phyloP scores from a whole-genome alignment of 2,329 filamentous ascomycete species.

The Aureobasidium sp. region DNA sequence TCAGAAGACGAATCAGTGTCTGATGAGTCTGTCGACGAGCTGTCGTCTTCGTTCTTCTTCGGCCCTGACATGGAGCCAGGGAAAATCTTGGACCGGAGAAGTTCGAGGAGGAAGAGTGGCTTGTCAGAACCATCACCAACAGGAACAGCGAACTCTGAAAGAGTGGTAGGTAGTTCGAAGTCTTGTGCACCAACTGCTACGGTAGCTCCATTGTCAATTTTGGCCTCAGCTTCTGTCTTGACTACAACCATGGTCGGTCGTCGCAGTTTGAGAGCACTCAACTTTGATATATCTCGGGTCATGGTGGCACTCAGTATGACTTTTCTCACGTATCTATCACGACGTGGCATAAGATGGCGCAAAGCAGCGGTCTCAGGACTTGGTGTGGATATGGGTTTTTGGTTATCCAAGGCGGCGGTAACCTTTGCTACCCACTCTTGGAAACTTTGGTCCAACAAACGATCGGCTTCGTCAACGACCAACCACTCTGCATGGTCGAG shows the following conservation, averaged over 20 bases:
- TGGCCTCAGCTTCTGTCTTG: slow-evolving; percentile 35
- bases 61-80: neutral
- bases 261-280: slow-evolving; percentile 63
- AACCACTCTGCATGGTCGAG: slow-evolving; percentile 77
- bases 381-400: slow-evolving; percentile 36
- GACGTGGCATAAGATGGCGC: slow-evolving; percentile 15
- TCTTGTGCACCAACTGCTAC: slow-evolving; percentile 23
- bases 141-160: slow-evolving; percentile 40
- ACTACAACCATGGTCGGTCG: slow-evolving; percentile 70
- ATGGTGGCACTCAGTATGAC: slow-evolving; percentile 87
- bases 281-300: slow-evolving; percentile 73
- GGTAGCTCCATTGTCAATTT: slow-evolving; percentile 18
- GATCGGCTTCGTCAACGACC: slow-evolving; percentile 89
- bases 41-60: neutral
- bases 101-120: slow-evolving; percentile 74
- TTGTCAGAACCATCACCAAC: slow-evolving; percentile 45
- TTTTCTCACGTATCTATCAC: slow-evolving; percentile 54
- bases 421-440: slow-evolving; percentile 79
- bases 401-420: slow-evolving; percentile 48
- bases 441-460: slow-evolving; percentile 82
- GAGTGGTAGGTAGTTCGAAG: slow-evolving; percentile 49
- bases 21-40: neutral
- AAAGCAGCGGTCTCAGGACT: slow-evolving; percentile 16
- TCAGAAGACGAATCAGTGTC: slow-evolving; percentile 13
- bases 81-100: slow-evolving; percentile 52